Evolutionary conservation across 148 eudicot species (phyloP).

Genomic region (Vaccinium darrowii): DNA sequence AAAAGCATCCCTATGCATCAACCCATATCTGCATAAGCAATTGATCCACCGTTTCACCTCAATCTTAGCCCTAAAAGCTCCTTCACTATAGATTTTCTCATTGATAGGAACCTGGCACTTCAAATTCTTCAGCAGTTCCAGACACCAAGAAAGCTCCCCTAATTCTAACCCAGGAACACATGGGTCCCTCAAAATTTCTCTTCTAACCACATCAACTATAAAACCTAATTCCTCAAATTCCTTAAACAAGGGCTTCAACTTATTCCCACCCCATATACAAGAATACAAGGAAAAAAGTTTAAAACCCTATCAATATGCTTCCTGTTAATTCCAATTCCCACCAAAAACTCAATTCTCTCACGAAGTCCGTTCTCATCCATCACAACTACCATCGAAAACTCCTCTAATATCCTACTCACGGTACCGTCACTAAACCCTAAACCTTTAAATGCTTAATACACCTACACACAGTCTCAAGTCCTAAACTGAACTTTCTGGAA

Average conservation of each 20-base stretch:
- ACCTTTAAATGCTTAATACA: slow-evolving; percentile 49
- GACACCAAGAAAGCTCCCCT: slow-evolving; percentile 63
- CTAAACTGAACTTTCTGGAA: slow-evolving; percentile 45
- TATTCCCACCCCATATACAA: slow-evolving; percentile 24
- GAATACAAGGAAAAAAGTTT: slow-evolving; percentile 40
- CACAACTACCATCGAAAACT: slow-evolving; percentile 45
- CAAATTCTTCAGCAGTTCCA: slow-evolving; percentile 58
- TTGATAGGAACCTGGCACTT: slow-evolving; percentile 54
- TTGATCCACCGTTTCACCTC: slow-evolving; percentile 62
- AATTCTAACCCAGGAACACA: slow-evolving; percentile 59
- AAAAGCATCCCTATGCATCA: slow-evolving; percentile 73
- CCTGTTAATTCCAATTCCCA: slow-evolving; percentile 36
- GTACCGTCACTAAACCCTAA: slow-evolving; percentile 59
- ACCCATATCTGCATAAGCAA: slow-evolving; percentile 63
- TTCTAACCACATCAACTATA: slow-evolving; percentile 32
- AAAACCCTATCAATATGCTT: slow-evolving; percentile 38
- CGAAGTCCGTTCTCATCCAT: slow-evolving; percentile 40
- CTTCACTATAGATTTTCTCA: slow-evolving; percentile 52
- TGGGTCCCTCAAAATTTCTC: slow-evolving; percentile 65
- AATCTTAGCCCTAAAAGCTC: slow-evolving; percentile 66
- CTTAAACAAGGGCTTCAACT: no score
- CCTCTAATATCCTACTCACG: slow-evolving; percentile 58
- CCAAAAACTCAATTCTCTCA: slow-evolving; percentile 47
- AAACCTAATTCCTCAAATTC: slow-evolving; percentile 52
- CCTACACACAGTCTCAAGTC: slow-evolving; percentile 38